Conservation (phyloP, 129 eudicot species). For the Calendula officinalis region DNA sequence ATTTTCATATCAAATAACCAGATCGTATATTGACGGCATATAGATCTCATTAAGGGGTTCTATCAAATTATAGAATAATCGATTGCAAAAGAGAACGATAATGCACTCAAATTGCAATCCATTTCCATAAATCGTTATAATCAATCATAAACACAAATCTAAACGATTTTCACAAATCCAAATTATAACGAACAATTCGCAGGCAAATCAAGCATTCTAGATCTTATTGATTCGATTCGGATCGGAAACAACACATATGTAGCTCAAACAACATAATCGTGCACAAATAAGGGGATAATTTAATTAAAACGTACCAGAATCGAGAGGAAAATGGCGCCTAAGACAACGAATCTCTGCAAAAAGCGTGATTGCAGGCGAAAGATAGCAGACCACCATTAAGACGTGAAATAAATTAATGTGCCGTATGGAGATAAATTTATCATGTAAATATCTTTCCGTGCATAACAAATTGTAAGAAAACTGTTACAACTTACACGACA, state of each 20-base stretch:
- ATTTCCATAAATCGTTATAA: not conserved
- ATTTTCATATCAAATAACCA: not conserved
- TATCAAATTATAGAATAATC: not conserved
- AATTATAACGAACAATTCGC: slow-evolving; percentile 2
- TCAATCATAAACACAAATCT: slow-evolving; percentile 15
- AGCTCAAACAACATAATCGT: slow-evolving; percentile 6
- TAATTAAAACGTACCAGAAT: slow-evolving; percentile 11
- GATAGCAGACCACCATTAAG: not conserved
- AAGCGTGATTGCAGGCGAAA: not conserved
- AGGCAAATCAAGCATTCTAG: not conserved
- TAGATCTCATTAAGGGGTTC: slow-evolving; percentile 17
- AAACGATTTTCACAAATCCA: not conserved
- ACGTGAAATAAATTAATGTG: too few species aligned
- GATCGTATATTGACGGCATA: too few species aligned
- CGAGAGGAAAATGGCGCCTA: slow-evolving; percentile 24
- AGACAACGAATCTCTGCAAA: slow-evolving; percentile 9
- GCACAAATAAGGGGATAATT: not conserved
- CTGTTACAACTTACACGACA: too few species aligned
- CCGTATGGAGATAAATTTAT: too few species aligned
- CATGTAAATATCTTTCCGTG: too few species aligned
- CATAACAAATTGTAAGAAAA: too few species aligned
- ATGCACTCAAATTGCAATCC: not conserved
- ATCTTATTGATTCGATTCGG: slow-evolving; percentile 10
- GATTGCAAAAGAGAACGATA: not conserved
- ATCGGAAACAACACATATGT: slow-evolving; percentile 18